These are phyloP conservation scores for Noccaea bulbosa DNA, from an alignment of 345 rosid genomes.

Conservation along the genomic window DNA sequence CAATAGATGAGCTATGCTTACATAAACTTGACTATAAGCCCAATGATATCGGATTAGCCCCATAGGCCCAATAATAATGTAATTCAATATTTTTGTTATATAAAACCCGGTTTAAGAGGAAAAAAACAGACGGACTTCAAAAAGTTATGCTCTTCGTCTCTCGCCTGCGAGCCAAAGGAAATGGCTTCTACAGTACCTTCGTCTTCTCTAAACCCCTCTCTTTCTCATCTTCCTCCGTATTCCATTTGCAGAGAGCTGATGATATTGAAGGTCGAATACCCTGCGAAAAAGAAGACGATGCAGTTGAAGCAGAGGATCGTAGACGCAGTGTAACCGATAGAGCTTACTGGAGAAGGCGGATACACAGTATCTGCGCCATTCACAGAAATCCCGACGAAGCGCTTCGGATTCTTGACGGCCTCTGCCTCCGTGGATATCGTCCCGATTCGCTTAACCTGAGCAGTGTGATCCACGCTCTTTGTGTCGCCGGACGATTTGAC, in stretches of 20 bases:
- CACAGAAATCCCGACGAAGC: conserved; percentile 56
- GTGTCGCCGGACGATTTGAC: conserved; percentile 55
- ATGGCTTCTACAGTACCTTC: conserved; percentile 26
- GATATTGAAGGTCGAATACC: conserved; percentile 2
- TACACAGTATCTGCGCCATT: conserved; percentile 60
- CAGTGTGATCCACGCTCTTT: conserved; percentile 77
- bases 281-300: conserved; percentile 29
- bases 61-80: not conserved
- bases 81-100: not conserved
- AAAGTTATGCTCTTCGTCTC: conserved; percentile 33
- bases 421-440: conserved; percentile 58
- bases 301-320: conserved; percentile 41
- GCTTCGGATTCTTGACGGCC: conserved; percentile 51
- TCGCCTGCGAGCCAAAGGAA: conserved; percentile 24
- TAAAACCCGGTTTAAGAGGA: not conserved
- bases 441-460: conserved; percentile 65
- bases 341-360: conserved; percentile 59
- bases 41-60: not conserved
- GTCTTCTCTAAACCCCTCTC: conserved; percentile 13
- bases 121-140: not conserved
- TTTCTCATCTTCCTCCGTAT: conserved; percentile 24
- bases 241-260: not conserved
- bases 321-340: conserved; percentile 47
- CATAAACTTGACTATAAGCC: not conserved
- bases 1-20: not conserved